A percentile compares a stretch with the other conserved stretches of the same genome.
These are phyloP conservation scores for Phytopythium helicoides DNA, from an alignment of 352 stramenopile species.

Conservation along the genomic window DNA sequence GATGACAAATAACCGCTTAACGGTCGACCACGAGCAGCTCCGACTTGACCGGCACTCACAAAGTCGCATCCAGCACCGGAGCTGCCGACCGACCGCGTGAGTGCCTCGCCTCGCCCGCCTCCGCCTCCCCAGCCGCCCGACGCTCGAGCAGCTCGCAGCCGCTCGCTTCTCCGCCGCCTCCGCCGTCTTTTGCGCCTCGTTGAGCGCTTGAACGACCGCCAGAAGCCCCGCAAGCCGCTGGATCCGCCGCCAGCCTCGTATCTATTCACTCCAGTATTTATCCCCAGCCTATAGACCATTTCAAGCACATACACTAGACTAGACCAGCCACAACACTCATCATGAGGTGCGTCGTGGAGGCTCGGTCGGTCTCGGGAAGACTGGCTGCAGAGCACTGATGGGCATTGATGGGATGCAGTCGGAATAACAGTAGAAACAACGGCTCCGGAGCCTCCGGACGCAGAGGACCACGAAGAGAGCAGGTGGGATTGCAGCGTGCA, in stretches of 20 bases:
- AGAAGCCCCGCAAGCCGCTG: background rate
- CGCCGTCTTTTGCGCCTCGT: slow-evolving; percentile 12
- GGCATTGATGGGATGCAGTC: slow-evolving; percentile 6
- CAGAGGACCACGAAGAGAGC: slow-evolving; percentile 33
- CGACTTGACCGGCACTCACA: slow-evolving; percentile 9
- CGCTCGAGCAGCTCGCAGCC: background rate
- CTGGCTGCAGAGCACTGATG: background rate
- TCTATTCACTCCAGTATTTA: slow-evolving; percentile 34
- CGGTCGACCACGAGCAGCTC: background rate
- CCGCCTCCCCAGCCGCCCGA: slow-evolving; percentile 4
- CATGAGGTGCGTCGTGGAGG: slow-evolving; percentile 39
- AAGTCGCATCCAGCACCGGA: slow-evolving; percentile 14
- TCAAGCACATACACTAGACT: background rate
- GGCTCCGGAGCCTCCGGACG: slow-evolving; percentile 14
- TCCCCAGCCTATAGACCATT: slow-evolving; percentile 1
- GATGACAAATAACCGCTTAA: background rate
- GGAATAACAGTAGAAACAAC: slow-evolving; percentile 26
- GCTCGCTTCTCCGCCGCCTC: slow-evolving; percentile 5
- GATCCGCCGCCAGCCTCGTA: slow-evolving; percentile 8
- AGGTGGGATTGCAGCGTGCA: slow-evolving; percentile 13
- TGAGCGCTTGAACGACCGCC: no score
- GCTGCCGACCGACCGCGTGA: slow-evolving; percentile 7
- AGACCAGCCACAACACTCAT: slow-evolving; percentile 6
- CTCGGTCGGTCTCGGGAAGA: background rate
- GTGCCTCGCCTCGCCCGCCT: slow-evolving; percentile 12